Percentiles rank a stretch among this genome's conserved stretches.
phyloP scores from a whole-genome alignment of 495 filamentous ascomycete species.

The Astrothelium subdiscretum region DNA sequence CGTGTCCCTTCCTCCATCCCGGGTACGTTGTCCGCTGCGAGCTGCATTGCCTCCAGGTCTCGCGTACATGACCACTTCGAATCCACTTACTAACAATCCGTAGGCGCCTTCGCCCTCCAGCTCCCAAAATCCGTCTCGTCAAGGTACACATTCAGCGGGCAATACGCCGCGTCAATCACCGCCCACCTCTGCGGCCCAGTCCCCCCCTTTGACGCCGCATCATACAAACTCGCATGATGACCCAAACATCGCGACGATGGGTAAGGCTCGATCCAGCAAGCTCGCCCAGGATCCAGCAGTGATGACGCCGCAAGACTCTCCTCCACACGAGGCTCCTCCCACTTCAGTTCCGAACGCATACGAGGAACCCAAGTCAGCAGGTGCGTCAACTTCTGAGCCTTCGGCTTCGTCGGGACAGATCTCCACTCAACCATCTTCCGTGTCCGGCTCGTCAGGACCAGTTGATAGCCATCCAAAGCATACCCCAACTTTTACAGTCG shows the following conservation, averaged over 20 bases:
- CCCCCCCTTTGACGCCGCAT: conserved; percentile 81
- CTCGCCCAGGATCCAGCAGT: conserved; percentile 36
- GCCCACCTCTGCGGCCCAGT: conserved; percentile 56
- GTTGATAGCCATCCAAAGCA: conserved; percentile 40
- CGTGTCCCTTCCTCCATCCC: conserved; percentile 72
- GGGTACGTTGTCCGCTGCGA: conserved; percentile 45
- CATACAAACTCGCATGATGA: conserved; percentile 50
- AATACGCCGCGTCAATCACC: conserved; percentile 38
- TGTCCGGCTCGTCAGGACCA: conserved; percentile 35
- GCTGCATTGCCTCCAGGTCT: conserved; percentile 18
- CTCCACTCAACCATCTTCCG: conserved; percentile 29
- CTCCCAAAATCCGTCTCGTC: conserved; percentile 13
- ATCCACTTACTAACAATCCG: conserved; percentile 20
- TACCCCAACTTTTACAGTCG: conserved; percentile 61
- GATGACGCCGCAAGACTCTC: conserved; percentile 50
- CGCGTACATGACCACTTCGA: conserved; percentile 4
- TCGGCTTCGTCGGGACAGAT: conserved; percentile 18
- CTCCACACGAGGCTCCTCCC: conserved; percentile 29
- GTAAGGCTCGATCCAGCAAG: conserved; percentile 1
- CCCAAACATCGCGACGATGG: conserved; percentile 14
- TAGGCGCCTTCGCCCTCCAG: conserved; percentile 36
- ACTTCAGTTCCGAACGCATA: conserved; percentile 17
- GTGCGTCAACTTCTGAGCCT: conserved; percentile 21
- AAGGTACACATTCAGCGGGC: conserved; percentile 30
- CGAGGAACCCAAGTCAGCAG: conserved; percentile 27